These are phyloP conservation scores for Boletus sp. DNA, from an alignment of 768 basidiomycete genomes.

Conservation along the genomic window DNA sequence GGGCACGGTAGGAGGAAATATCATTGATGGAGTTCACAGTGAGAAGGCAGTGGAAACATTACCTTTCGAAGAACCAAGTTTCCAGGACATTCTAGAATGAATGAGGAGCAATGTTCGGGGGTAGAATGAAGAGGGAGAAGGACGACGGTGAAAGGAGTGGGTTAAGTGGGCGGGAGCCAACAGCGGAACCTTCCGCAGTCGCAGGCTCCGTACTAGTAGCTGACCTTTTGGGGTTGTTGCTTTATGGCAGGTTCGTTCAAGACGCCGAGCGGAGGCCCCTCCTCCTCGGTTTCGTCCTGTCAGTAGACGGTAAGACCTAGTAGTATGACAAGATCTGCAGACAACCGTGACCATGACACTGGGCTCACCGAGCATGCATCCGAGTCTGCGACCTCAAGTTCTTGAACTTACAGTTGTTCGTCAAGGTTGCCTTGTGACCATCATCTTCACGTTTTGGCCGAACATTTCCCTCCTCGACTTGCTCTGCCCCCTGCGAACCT, in stretches of 20 bases:
- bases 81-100: slow-evolving; percentile 54
- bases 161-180: slow-evolving; percentile 46
- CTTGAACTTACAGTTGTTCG: slow-evolving; percentile 80
- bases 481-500: slow-evolving; percentile 58
- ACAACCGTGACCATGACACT: too few species aligned
- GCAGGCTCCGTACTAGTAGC: slow-evolving; percentile 34
- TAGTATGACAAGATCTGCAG: background rate
- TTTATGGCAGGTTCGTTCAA: slow-evolving; percentile 45
- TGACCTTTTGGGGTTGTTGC: slow-evolving; percentile 40
- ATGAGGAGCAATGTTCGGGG: background rate
- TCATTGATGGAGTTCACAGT: background rate
- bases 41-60: background rate
- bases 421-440: slow-evolving; percentile 79
- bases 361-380: slow-evolving; percentile 66
- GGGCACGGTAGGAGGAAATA: background rate
- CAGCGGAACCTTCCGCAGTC: slow-evolving; percentile 21
- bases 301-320: background rate
- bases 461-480: slow-evolving; percentile 62
- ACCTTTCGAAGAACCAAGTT: slow-evolving; percentile 43
- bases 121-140: background rate
- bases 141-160: slow-evolving; percentile 1
- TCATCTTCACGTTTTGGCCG: slow-evolving; percentile 61
- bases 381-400: slow-evolving; percentile 66
- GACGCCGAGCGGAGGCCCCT: slow-evolving; percentile 48
- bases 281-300: slow-evolving; percentile 72